Conservation (phyloP, 345 rosid species). For the Clarkia xantiana region DNA sequence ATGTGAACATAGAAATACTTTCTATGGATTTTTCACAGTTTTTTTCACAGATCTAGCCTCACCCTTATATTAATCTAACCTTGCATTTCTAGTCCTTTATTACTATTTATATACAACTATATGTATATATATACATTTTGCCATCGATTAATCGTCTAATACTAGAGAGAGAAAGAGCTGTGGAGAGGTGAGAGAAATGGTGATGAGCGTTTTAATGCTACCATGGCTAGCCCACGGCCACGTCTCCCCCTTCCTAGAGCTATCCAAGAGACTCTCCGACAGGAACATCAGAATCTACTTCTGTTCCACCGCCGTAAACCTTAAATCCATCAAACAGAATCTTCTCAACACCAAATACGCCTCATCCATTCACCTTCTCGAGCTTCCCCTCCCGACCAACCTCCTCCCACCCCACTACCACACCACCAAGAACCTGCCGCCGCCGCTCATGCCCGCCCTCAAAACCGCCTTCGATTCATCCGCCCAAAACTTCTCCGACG, state of each 20-base stretch:
- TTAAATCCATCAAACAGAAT: constrained; percentile 3
- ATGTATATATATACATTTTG: too few relatives aligned
- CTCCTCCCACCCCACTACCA: constrained; percentile 18
- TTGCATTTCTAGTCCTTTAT: too few relatives aligned
- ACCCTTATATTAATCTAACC: too few relatives aligned
- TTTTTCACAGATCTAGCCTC: too few relatives aligned
- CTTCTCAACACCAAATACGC: constrained; percentile 6
- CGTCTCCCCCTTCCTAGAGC: constrained; percentile 14
- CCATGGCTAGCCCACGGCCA: constrained; percentile 21
- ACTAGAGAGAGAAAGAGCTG: too few relatives aligned
- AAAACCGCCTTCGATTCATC: constrained; percentile 12
- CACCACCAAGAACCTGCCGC: constrained; percentile 17
- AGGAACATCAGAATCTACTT: constrained; percentile 11
- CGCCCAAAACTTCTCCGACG: constrained; percentile 3
- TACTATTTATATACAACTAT: too few relatives aligned
- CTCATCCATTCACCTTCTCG: constrained; percentile 6
- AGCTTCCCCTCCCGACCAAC: constrained; percentile 13
- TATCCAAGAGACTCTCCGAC: constrained; percentile 10
- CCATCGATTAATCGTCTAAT: too few relatives aligned
- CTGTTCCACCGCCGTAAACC: constrained; percentile 13
- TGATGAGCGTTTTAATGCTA: constrained; percentile 10
- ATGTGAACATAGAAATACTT: too few relatives aligned
- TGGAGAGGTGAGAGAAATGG: too few relatives aligned
- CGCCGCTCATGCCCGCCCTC: constrained; percentile 13
- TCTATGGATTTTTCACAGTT: too few relatives aligned